phyloP scores from a whole-genome alignment of 352 stramenopile species.

The Aphanomyces astaci region DNA sequence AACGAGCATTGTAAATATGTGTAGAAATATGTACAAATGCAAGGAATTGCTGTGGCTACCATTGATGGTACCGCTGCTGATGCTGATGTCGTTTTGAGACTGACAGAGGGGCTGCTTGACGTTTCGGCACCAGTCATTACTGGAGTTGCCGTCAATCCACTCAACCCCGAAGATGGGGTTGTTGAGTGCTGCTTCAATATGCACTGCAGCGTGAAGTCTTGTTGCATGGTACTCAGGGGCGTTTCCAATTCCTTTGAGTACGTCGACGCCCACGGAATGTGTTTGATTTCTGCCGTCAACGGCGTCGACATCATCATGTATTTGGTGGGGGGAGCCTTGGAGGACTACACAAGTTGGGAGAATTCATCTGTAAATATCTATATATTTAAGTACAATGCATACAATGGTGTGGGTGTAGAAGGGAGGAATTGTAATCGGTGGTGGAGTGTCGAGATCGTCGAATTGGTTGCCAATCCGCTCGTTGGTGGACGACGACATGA shows the following conservation, averaged over 20 bases:
- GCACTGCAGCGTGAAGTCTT: slow-evolving; percentile 1
- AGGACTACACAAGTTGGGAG: background rate
- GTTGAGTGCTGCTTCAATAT: background rate
- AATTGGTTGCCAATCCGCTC: slow-evolving; percentile 8
- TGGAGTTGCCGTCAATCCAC: background rate
- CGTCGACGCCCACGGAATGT: slow-evolving; percentile 7
- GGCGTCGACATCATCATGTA: too few relatives aligned
- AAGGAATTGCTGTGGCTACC: too few relatives aligned
- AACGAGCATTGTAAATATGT: too few relatives aligned
- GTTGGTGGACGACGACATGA: background rate
- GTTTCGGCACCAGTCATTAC: background rate
- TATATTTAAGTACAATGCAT: too few relatives aligned
- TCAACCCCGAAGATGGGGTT: background rate
- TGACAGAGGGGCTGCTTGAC: background rate
- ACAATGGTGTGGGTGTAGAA: background rate
- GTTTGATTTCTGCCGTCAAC: slow-evolving; percentile 22
- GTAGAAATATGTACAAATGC: too few relatives aligned
- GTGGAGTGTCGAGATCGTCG: background rate
- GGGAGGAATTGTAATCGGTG: background rate
- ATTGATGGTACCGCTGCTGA: too few relatives aligned
- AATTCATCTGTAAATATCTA: too few relatives aligned
- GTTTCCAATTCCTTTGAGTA: slow-evolving; percentile 17
- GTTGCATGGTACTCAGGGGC: slow-evolving; percentile 7
- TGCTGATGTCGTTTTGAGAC: too few relatives aligned
- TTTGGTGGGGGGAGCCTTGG: too few relatives aligned